Base-by-base conservation (phyloP, 1,284 basidiomycete genomes). In the Leccinum griseonigrum region DNA sequence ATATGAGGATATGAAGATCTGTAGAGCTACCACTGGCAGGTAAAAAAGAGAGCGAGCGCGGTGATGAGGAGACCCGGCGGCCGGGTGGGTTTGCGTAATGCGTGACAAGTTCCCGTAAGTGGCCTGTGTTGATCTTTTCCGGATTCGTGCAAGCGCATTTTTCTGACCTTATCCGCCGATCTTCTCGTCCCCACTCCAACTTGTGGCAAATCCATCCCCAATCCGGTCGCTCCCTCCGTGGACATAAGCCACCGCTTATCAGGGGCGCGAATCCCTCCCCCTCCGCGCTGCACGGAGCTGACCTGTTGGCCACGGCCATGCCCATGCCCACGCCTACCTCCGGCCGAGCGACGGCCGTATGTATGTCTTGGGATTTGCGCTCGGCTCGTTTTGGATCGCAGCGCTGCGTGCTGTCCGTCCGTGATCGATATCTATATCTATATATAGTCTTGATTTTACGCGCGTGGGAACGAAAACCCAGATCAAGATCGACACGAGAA, bases 131-230 rank as follows among this genome's bases (percentile, higher is more conserved):
- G 71, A 72, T 72, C 70, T 66, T 73, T 56, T 51, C 69, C 64
- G 28, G 43, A 63, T 66, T 59, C 18, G 60, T 38, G 16, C 28
- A 55, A 14, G 53, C 60, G 26, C 38, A 16, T 34, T 13, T 54
- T 36, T 56, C 55, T 72, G 70, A 75, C 67, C 72, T 73, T 72
- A 73, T 75, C 72, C 71, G 71, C 74, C 71, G 71, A 72, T 72
- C 71, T 72, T 63, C 60, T 75, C 73, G 72, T 75, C 66, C 66
- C 68, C 60, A 46, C 58, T 54, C 29, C 52, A 31, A 36, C 57
- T 58, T 71, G 65, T 63, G 74, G 69, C 28, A 68, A 67, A 68
- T 67, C 72, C 59, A 71, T 66, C 52, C 73, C 64, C 31, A 69
- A 71, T 65, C 18, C 26, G 61, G 70, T 13, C 16, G 1, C 16